Evolutionary conservation across 164 flowering plant species (phyloP).

Genomic region (Magnolia sinica): DNA sequence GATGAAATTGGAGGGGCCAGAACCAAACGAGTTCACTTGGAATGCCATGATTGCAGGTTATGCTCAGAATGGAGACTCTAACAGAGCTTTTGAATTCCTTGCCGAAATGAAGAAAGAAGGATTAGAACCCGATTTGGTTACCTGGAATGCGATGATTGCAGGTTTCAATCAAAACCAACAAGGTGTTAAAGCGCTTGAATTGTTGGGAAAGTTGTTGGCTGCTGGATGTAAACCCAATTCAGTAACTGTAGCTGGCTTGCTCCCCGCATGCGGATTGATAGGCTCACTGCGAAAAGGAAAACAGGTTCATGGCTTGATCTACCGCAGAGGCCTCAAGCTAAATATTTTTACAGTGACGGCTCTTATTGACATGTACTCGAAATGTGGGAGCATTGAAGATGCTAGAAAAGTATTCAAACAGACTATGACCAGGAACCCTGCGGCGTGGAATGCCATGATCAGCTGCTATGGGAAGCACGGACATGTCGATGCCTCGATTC

Average conservation of each 20-base stretch:
- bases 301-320: constrained; percentile 51
- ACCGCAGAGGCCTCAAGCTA: constrained; percentile 35
- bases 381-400: constrained; percentile 47
- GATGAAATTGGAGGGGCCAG: constrained; percentile 36
- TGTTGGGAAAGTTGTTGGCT: constrained; percentile 46
- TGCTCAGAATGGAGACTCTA: constrained; percentile 34
- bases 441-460: constrained; percentile 67
- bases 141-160: constrained; percentile 45
- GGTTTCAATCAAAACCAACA: constrained; percentile 37
- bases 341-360: constrained; percentile 55
- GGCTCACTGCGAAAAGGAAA: constrained; percentile 44
- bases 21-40: constrained; percentile 69
- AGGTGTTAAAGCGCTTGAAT: constrained; percentile 36
- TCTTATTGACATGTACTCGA: constrained; percentile 47
- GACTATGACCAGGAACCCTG: constrained; percentile 28
- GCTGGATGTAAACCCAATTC: constrained; percentile 49
- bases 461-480: constrained; percentile 74
- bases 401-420: constrained; percentile 50
- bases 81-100: constrained; percentile 32
- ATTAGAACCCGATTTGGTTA: constrained; percentile 48
- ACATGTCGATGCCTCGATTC: constrained; percentile 36
- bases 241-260: constrained; percentile 57
- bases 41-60: constrained; percentile 25
- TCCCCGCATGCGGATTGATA: constrained; percentile 50
- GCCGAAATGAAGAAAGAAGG: constrained; percentile 45